Conservation (phyloP, 176 grass and related monocot genomes). For the Eragrostis curvula region DNA sequence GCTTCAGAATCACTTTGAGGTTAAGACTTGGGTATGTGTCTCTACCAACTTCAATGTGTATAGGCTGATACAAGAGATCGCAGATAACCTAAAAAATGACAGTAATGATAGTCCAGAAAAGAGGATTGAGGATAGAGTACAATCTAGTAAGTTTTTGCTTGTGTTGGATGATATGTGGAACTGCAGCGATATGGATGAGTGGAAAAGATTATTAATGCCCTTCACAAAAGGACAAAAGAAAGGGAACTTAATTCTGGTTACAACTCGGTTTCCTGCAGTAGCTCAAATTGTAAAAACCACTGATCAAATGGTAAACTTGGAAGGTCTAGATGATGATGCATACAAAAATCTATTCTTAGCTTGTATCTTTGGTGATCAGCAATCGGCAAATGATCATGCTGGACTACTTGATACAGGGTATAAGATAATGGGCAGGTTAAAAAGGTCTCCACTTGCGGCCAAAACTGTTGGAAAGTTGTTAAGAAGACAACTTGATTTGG, state of each 20-base stretch:
- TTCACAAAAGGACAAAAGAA: background rate
- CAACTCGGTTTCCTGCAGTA: background rate
- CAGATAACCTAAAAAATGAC: background rate
- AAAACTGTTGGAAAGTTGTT: slow-evolving; percentile 46
- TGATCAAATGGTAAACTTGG: background rate
- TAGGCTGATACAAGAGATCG: background rate
- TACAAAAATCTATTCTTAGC: slow-evolving; percentile 17
- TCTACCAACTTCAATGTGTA: slow-evolving; percentile 18
- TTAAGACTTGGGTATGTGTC: slow-evolving; percentile 36
- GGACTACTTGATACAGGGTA: background rate
- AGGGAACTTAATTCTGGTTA: slow-evolving; percentile 31
- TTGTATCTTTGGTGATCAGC: background rate
- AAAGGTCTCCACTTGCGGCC: slow-evolving; percentile 22
- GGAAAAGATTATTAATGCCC: slow-evolving; percentile 7
- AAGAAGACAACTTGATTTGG: background rate
- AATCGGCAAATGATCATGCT: background rate
- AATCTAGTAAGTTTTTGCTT: slow-evolving; percentile 1
- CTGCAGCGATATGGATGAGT: background rate
- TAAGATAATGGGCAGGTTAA: background rate
- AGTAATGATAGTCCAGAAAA: background rate
- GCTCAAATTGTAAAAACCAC: background rate
- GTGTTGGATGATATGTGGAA: slow-evolving; percentile 46
- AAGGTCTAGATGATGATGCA: background rate
- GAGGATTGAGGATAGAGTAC: background rate
- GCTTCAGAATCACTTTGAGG: background rate